These are phyloP conservation scores for Fagopyrum homotropicum DNA, from an alignment of 148 eudicot genomes.

Conservation along the genomic window DNA sequence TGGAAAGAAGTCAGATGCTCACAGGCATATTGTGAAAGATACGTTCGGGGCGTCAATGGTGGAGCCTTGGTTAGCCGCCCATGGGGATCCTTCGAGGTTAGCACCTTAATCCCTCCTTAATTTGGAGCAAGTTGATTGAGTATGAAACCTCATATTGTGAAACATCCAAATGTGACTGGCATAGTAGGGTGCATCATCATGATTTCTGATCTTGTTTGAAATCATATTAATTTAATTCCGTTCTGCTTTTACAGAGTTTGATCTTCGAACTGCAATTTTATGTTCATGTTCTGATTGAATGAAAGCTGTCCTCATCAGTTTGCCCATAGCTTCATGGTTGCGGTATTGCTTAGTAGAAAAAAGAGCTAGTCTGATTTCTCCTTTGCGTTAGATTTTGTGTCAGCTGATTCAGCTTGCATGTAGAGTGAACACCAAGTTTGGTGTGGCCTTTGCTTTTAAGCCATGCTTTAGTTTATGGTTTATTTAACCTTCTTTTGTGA, in stretches of 20 bases:
- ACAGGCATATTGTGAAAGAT: slow-evolving; percentile 53
- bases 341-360: neutral
- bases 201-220: neutral
- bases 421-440: neutral
- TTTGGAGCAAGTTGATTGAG: neutral
- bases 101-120: neutral
- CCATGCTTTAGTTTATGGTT: neutral
- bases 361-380: neutral
- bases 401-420: neutral
- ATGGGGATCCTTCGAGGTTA: slow-evolving; percentile 86
- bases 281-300: neutral
- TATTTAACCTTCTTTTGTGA: neutral
- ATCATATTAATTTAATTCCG: neutral
- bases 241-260: neutral
- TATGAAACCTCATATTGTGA: neutral
- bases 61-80: slow-evolving; percentile 99
- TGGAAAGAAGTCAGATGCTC: slow-evolving; percentile 54
- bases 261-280: neutral
- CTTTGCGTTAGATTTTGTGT: slow-evolving; percentile 7
- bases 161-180: neutral
- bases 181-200: neutral
- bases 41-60: slow-evolving; percentile 88
- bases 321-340: neutral
- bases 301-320: neutral
- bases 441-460: neutral